Evolutionary conservation across 495 filamentous ascomycete genomes (phyloP), one percentile per base, ranked within the genome.

Genomic region (Aspergillus campestris): DNA sequence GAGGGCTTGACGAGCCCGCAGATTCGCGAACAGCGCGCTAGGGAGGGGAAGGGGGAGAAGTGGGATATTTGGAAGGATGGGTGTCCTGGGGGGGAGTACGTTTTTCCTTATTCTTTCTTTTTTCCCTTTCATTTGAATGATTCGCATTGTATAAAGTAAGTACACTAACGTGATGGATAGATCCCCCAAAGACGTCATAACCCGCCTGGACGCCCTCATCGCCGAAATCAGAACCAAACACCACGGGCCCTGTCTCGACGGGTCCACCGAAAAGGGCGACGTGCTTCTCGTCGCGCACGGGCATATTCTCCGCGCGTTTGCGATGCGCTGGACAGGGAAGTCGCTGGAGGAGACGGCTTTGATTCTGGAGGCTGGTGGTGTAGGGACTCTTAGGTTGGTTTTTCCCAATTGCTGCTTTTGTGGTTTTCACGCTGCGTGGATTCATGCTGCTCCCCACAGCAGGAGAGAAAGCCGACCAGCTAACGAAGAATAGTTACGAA

Each of bases 11-110:
- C 86, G 6, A 83, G 76, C 44, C 61, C 74, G 11, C 64, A 86
- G 56, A 96, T 97, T 55, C 58, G 73, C 18, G 68, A 76, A 42
- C 46, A 73, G 43, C 71, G 88, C 30, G 54, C 24, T 33, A 34
- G 62, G 51, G 55, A 54, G 6, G 69, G 66, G 1, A 40, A 65
- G 36, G 56, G 65, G 3, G 45, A 58, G 18, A 24, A 24, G 29
- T 94, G 86, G 80, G 82, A 91, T 69, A 92, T 94, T 49, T 94
- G 88, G 88, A 71, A 68, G 5, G 86, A 92, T 56, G 87, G 87
- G 3, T 92, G 87, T 63, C 75, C 75, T 1, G 78, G 77, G 10
- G 79, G 79, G 62, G 79, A 83, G 79, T 80, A 68, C 37, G 75
- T 66, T 31, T 36, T 12, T 40, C 37, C 10, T 18, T 45, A 4